These are phyloP conservation scores for Neurospora cerealis DNA, from an alignment of 495 filamentous ascomycete species.

Conservation along the genomic window DNA sequence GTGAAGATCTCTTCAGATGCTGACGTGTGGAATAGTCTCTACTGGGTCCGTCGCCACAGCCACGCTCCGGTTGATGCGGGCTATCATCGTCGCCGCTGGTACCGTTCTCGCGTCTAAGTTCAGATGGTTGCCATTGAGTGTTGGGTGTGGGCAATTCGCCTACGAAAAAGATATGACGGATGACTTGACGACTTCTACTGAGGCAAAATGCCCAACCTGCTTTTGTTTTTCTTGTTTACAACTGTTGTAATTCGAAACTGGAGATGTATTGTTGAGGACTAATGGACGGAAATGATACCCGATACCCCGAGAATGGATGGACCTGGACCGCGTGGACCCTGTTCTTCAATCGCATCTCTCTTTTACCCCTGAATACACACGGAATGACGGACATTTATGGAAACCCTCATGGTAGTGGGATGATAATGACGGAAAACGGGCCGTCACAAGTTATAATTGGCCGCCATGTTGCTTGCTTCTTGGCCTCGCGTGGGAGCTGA, in stretches of 20 bases:
- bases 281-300: background rate
- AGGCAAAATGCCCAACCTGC: background rate
- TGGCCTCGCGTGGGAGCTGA: background rate
- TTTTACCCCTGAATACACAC: background rate
- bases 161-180: background rate
- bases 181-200: background rate
- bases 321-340: background rate
- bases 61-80: constrained; percentile 1
- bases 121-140: background rate
- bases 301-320: background rate
- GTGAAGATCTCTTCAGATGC: background rate
- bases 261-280: background rate
- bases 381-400: background rate
- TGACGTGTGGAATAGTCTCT: constrained; percentile 15
- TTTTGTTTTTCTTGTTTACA: background rate
- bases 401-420: background rate
- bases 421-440: background rate
- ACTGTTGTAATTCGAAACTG: background rate
- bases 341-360: background rate
- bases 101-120: constrained; percentile 32
- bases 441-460: background rate
- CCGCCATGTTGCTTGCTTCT: background rate
- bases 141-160: background rate
- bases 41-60: constrained; percentile 32
- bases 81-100: constrained; percentile 31